A percentile compares a stretch with the other conserved stretches of the same genome.
These are phyloP conservation scores for Boletus sensibilis DNA, from an alignment of 768 basidiomycete species.

Conservation along the genomic window DNA sequence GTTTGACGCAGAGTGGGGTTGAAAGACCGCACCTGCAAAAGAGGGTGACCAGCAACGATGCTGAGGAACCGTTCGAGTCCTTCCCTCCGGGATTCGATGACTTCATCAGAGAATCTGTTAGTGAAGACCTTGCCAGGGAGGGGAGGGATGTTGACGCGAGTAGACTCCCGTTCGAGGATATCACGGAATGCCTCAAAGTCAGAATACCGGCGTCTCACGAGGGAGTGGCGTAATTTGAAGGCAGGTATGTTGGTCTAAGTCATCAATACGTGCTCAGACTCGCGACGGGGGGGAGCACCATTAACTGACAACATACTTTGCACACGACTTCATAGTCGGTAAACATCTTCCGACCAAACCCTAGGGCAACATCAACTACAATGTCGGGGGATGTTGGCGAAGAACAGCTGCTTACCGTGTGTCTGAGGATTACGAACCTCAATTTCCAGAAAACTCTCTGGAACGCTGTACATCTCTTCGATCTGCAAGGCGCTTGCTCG, in stretches of 20 bases:
- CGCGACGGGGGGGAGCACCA: neutral
- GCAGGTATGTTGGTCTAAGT: conserved; percentile 95
- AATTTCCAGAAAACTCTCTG: conserved; percentile 96
- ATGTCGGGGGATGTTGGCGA: neutral
- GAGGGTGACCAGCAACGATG: conserved; percentile 94
- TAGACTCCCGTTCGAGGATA: conserved; percentile 94
- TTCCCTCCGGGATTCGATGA: conserved; percentile 89
- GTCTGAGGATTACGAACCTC: conserved; percentile 97
- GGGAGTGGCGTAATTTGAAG: conserved; percentile 93
- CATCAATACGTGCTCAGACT: neutral
- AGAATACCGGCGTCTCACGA: conserved; percentile 85
- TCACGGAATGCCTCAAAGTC: conserved; percentile 98
- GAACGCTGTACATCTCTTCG: conserved; percentile 98
- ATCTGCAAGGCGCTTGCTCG: conserved; percentile 54
- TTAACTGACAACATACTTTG: conserved; percentile 54
- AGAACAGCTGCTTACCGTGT: conserved; percentile 56
- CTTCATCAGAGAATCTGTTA: conserved; percentile 96
- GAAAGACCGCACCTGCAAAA: conserved; percentile 72
- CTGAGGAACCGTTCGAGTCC: conserved; percentile 94
- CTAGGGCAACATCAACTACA: conserved; percentile 29
- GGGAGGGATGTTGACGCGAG: conserved; percentile 95
- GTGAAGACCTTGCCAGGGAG: conserved; percentile 99
- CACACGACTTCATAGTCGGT: conserved; percentile 99
- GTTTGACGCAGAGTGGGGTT: neutral
- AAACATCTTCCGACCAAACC: conserved; percentile 98